phyloP scores from a whole-genome alignment of 225 moss, liverwort and hornwort genomes.

The Marchantia paleacea region DNA sequence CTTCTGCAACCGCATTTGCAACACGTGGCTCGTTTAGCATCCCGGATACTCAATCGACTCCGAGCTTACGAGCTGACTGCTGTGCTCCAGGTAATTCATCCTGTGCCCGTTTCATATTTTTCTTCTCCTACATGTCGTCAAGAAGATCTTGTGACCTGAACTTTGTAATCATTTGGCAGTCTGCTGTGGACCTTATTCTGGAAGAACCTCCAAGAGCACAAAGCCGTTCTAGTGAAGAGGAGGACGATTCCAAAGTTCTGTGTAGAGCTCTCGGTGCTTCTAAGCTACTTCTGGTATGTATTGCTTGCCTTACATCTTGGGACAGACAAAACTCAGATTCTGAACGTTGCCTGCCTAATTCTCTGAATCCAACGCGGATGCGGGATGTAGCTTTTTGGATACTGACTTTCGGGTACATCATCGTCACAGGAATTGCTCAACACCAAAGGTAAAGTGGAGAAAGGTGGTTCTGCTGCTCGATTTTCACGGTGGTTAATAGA shows the following conservation, averaged over 20 bases:
- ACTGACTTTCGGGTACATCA: background rate
- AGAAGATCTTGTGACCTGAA: background rate
- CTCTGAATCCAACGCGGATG: background rate
- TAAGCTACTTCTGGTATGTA: slow-evolving; percentile 37
- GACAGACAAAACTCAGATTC: background rate
- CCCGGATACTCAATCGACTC: slow-evolving; percentile 44
- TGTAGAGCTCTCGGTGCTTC: slow-evolving; percentile 15
- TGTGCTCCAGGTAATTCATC: slow-evolving; percentile 38
- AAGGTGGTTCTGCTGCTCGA: slow-evolving; percentile 20
- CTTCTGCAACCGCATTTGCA: slow-evolving; percentile 37
- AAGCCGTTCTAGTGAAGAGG: background rate
- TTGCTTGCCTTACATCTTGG: background rate
- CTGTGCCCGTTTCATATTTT: background rate
- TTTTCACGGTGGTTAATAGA: slow-evolving; percentile 42
- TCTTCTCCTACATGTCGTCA: background rate
- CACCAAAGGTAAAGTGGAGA: slow-evolving; percentile 21
- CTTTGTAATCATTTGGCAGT: slow-evolving; percentile 21
- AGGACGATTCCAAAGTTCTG: slow-evolving; percentile 19
- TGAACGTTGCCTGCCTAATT: background rate
- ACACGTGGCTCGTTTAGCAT: slow-evolving; percentile 35
- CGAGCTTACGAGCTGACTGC: slow-evolving; percentile 50
- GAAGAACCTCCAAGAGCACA: slow-evolving; percentile 21
- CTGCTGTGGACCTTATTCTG: slow-evolving; percentile 26
- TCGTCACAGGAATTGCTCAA: slow-evolving; percentile 33
- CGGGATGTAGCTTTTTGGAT: background rate